These are phyloP conservation scores for Vigna nakashimae DNA, from an alignment of 306 rosid species.

Conservation along the genomic window DNA sequence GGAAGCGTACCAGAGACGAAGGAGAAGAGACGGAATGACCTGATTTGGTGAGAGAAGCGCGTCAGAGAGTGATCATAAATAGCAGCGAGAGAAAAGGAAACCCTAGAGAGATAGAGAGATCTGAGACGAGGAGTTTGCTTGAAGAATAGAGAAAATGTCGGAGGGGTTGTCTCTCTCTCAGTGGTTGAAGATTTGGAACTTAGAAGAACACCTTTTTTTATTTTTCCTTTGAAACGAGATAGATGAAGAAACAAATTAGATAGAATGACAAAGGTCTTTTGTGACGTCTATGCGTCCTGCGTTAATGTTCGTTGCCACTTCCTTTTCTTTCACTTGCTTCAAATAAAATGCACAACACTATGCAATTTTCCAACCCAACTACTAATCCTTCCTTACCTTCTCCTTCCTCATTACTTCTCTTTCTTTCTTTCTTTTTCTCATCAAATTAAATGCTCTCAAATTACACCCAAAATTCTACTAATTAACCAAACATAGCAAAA, in stretches of 20 bases:
- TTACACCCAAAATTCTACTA: no score
- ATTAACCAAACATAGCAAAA: no score
- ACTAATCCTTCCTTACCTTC: background rate
- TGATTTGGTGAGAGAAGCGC: slow-evolving; percentile 39
- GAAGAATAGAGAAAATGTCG: slow-evolving; percentile 80
- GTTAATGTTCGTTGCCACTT: slow-evolving; percentile 16
- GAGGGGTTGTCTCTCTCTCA: slow-evolving; percentile 77
- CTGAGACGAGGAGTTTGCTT: slow-evolving; percentile 68
- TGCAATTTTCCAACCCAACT: background rate
- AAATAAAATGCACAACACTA: background rate
- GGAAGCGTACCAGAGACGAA: slow-evolving; percentile 43
- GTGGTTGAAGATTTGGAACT: slow-evolving; percentile 38
- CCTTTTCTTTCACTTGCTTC: slow-evolving; percentile 16
- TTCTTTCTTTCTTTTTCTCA: no score
- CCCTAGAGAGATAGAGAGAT: slow-evolving; percentile 50
- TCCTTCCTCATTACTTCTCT: background rate
- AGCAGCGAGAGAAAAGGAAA: slow-evolving; percentile 52
- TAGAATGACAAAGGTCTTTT: background rate
- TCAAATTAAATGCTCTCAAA: no score
- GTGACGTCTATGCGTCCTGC: background rate
- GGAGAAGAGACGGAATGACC: slow-evolving; percentile 40
- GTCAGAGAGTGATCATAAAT: slow-evolving; percentile 55
- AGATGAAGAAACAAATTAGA: background rate
- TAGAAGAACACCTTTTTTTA: background rate
- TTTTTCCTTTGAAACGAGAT: background rate